Evolutionary conservation across 129 eudicot genomes (phyloP).

Genomic region (Kitagawia praeruptora): DNA sequence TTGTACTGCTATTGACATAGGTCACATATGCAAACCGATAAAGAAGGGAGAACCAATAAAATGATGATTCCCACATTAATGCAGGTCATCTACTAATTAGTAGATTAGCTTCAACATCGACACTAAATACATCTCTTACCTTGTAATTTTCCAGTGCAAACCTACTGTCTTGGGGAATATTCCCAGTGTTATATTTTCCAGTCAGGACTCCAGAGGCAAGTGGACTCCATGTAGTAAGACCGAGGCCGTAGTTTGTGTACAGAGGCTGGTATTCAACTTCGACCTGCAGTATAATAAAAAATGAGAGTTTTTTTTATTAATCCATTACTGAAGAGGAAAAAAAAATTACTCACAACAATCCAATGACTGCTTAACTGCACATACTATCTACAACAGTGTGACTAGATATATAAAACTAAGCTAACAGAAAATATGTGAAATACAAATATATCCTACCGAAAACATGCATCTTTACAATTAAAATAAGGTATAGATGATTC

Average conservation of each 20-base stretch:
- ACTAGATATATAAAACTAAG: neutral
- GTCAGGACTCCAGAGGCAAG: constrained; percentile 93
- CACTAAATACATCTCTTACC: constrained; percentile 25
- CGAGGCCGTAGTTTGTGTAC: constrained; percentile 68
- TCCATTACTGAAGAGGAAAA: too few relatives aligned
- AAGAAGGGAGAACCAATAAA: neutral
- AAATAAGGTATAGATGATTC: neutral
- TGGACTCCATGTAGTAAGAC: constrained; percentile 98
- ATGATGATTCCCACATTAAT: neutral
- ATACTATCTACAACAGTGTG: neutral
- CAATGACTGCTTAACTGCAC: neutral
- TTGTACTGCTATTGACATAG: neutral
- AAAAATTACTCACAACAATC: neutral
- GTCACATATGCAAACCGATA: neutral
- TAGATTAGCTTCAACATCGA: neutral
- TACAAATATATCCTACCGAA: neutral
- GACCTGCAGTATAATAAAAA: constrained; percentile 41
- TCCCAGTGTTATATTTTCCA: constrained; percentile 67
- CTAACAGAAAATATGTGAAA: neutral
- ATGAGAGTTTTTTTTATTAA: neutral
- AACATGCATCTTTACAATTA: neutral
- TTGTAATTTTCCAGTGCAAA: constrained; percentile 87
- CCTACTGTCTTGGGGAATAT: constrained; percentile 70
- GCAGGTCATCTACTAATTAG: neutral
- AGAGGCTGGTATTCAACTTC: constrained; percentile 77